Conservation (phyloP, 345 rosid species). For the Lepidium sativum region DNA sequence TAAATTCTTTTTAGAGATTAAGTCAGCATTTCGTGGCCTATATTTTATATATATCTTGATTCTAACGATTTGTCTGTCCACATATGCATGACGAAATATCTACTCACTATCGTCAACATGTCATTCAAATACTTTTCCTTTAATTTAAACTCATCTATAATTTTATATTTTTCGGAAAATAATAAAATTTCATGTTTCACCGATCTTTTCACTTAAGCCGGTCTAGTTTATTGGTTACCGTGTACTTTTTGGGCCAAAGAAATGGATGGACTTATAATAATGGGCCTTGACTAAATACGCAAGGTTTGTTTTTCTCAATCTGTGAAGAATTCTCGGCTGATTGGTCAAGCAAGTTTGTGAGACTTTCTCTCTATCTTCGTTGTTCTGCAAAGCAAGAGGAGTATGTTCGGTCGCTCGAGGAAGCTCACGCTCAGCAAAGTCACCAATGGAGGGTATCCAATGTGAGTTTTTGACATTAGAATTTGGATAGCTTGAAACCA, state of each 20-base stretch:
- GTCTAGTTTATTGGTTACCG: too few relatives aligned
- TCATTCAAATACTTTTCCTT: not conserved
- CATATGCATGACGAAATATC: slow-evolving; percentile 44
- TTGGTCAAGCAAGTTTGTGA: not conserved
- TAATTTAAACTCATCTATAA: too few relatives aligned
- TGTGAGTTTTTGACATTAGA: too few relatives aligned
- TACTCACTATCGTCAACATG: slow-evolving; percentile 31
- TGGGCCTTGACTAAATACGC: not conserved
- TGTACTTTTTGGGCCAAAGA: not conserved
- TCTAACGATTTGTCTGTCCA: not conserved
- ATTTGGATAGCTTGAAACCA: too few relatives aligned
- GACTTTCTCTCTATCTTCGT: not conserved
- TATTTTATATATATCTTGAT: not conserved
- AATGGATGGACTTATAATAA: not conserved
- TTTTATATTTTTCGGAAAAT: too few relatives aligned
- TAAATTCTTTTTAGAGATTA: not conserved
- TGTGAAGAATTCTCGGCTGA: not conserved
- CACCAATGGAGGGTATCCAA: slow-evolving; percentile 79
- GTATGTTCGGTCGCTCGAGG: slow-evolving; percentile 68
- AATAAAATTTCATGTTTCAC: too few relatives aligned
- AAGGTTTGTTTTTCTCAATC: slow-evolving; percentile 33
- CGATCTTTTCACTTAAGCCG: too few relatives aligned
- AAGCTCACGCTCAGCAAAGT: slow-evolving; percentile 55
- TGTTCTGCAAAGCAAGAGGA: slow-evolving; percentile 69
- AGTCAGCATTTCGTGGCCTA: slow-evolving; percentile 58